Evolutionary conservation across 176 grass and related monocot genomes (phyloP), one percentile per base, ranked within the genome.

Genomic region (Elaeis guineensis): DNA sequence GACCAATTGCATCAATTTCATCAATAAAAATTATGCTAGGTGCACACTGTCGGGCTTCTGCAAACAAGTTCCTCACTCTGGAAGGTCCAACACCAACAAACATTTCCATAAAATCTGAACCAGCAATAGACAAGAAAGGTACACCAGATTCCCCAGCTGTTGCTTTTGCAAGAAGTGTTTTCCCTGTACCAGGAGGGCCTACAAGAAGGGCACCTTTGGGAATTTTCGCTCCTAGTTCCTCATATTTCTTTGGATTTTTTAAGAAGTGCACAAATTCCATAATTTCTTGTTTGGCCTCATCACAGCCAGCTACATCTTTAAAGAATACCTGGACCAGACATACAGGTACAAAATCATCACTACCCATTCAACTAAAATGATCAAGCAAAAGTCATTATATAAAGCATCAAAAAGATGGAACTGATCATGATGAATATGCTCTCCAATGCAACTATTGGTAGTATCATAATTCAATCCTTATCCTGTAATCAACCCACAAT

Each of bases 91-190:
- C 83, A 54, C 89, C 83, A 60, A 87, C 84, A 79, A 87, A 93
- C 89, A 93, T 84, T 81, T 93, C 83, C 79, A 93, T 78, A 67
- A 93, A 87, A 64, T 93, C 89, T 64, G 89, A 87, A 69, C 89
- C 89, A 54, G 83, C 83, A 62, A 87, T 78, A 23, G 83, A 86
- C 50, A 93, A 72, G 51, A 93, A 93, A 29, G 83, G 83, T 20
- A 93, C 83, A 61, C 63, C 77, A 72, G 89, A 83, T 58, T 93
- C 89, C 59, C 83, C 89, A 54, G 89, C 89, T 28, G 77, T 80
- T 62, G 89, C 89, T 78, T 87, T 93, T 17, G 89, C 83, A 78
- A 93, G 77, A 16, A 87, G 71, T 25, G 89, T 93, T 81, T 93
- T 93, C 48, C 89, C 89, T 29, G 83, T 93, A 25, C 89, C 80